A percentile compares a stretch with the other conserved stretches of the same genome.
phyloP scores from a whole-genome alignment of 2,329 filamentous ascomycete genomes.

The Calonectria fujianensis region DNA sequence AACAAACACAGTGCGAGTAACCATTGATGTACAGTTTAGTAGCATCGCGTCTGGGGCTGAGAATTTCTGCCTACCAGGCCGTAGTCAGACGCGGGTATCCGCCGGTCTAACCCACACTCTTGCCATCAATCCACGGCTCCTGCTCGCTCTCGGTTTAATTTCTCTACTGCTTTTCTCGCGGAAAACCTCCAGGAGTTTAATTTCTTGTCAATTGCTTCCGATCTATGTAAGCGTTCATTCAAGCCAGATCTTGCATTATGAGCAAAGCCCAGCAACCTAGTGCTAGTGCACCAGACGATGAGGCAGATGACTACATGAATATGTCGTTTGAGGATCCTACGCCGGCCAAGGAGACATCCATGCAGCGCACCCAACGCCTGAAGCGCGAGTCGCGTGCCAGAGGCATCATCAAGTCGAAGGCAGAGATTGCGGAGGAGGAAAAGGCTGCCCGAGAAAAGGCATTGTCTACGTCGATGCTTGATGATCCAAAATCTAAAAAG shows the following conservation, averaged over 20 bases:
- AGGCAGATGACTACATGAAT: slow-evolving; percentile 97
- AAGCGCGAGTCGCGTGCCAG: slow-evolving; percentile 80
- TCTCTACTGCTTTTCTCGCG: not conserved
- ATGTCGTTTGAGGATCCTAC: slow-evolving; percentile 88
- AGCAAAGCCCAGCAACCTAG: slow-evolving; percentile 37
- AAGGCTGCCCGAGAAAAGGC: slow-evolving; percentile 83
- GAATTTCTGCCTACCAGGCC: not conserved
- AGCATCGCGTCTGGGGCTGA: slow-evolving; percentile 11
- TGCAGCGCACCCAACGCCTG: slow-evolving; percentile 72
- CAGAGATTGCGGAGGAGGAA: slow-evolving; percentile 85
- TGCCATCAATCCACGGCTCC: not conserved
- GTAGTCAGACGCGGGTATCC: not conserved
- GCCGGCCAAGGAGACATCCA: slow-evolving; percentile 71
- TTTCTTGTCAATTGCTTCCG: no score
- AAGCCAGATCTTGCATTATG: slow-evolving; percentile 31
- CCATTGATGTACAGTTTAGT: not conserved
- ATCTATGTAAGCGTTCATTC: not conserved
- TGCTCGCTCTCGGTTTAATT: not conserved
- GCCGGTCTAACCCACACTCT: not conserved
- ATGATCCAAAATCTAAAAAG: slow-evolving; percentile 71
- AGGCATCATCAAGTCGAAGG: slow-evolving; percentile 84
- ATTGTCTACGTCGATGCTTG: slow-evolving; percentile 83
- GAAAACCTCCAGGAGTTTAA: no score
- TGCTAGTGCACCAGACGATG: slow-evolving; percentile 68
- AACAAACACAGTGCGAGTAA: slow-evolving; percentile 7